A percentile compares a stretch with the other conserved stretches of the same genome.
phyloP scores from a whole-genome alignment of 306 rosid genomes.

The Alnus glutinosa region DNA sequence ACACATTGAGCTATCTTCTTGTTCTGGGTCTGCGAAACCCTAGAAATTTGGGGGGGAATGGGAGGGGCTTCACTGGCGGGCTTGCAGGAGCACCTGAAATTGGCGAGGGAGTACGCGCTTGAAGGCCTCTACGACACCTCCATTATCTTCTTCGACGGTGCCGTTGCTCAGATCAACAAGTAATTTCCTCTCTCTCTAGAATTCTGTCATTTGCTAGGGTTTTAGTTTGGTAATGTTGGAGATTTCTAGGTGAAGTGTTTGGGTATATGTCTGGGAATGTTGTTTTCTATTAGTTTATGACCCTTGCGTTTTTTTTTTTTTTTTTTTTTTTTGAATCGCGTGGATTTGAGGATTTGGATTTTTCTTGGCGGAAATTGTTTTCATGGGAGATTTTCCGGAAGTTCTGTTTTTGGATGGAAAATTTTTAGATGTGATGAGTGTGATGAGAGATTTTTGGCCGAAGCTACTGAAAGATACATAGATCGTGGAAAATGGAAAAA shows the following conservation, averaged over 20 bases:
- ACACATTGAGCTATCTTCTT: neutral
- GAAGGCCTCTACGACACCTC: conserved; percentile 94
- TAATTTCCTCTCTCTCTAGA: conserved; percentile 20
- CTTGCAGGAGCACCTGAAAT: conserved; percentile 86
- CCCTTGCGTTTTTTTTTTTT: neutral
- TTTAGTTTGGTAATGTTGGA: neutral
- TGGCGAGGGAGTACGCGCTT: conserved; percentile 93
- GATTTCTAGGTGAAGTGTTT: conserved; percentile 9
- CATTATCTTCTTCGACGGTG: conserved; percentile 93
- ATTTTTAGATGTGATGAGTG: neutral
- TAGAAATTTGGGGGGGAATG: conserved; percentile 33
- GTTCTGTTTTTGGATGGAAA: neutral
- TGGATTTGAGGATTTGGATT: neutral
- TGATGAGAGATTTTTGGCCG: neutral
- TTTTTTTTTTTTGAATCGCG: neutral
- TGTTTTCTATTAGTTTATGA: neutral
- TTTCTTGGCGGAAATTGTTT: neutral
- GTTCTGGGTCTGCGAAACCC: no score
- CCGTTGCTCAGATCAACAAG: conserved; percentile 98
- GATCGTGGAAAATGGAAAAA: no score
- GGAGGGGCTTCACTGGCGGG: conserved; percentile 67
- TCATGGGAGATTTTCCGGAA: neutral
- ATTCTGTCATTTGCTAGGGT: neutral
- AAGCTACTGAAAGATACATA: no score
- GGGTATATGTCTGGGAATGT: neutral